Conservation (phyloP, 345 rosid species). For the Bretschneidera sinensis region DNA sequence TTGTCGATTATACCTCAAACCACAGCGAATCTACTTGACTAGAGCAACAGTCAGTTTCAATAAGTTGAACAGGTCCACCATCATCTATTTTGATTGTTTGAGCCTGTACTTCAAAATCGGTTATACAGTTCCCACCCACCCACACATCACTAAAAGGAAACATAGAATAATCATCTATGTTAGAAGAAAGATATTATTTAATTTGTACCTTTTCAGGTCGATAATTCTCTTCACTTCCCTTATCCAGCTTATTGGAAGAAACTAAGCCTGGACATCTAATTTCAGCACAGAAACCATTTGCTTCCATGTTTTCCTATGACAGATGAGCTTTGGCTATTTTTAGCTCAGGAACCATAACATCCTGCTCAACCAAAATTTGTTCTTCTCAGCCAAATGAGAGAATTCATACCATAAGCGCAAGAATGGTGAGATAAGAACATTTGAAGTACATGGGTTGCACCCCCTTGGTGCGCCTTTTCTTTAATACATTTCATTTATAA, state of each 20-base stretch:
- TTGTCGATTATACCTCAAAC: conserved; percentile 60
- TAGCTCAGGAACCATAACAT: conserved; percentile 21
- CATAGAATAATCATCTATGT: neutral
- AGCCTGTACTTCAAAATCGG: conserved; percentile 17
- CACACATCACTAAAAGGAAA: conserved; percentile 9
- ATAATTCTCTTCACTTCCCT: conserved; percentile 23
- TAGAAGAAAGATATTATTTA: conserved; percentile 2
- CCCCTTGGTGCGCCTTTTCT: too few relatives aligned
- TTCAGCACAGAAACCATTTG: conserved; percentile 17
- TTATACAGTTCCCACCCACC: conserved; percentile 2
- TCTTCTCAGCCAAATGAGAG: conserved; percentile 11
- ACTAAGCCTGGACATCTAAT: conserved; percentile 17
- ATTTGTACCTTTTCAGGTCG: conserved; percentile 33
- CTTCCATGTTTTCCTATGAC: conserved; percentile 19
- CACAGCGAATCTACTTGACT: conserved; percentile 43
- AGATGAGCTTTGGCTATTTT: conserved; percentile 20
- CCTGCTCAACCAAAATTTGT: conserved; percentile 35
- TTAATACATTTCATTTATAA: too few relatives aligned
- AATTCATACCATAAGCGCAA: conserved; percentile 9
- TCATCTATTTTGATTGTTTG: conserved; percentile 18
- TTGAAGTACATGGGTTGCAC: too few relatives aligned
- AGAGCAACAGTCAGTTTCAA: conserved; percentile 30
- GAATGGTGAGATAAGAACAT: neutral
- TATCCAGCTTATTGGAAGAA: conserved; percentile 23
- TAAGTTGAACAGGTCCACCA: conserved; percentile 27